Conservation (phyloP, 2,329 filamentous ascomycete genomes). For the Exophiala spinifera region DNA sequence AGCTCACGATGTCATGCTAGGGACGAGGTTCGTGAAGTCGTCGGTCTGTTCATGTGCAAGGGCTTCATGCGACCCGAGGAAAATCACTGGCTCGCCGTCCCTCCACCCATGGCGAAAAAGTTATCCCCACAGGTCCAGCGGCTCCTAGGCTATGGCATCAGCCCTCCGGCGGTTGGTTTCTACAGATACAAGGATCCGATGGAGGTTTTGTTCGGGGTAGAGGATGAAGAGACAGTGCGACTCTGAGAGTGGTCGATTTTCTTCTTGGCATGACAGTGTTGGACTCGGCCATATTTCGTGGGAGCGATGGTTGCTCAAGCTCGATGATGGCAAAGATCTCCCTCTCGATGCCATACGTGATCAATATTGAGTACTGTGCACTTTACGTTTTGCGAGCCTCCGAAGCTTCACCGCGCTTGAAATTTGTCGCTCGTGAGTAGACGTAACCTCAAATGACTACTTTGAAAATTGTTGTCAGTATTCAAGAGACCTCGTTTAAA, state of each 20-base stretch:
- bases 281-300: too few relatives aligned
- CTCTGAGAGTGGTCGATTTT: conserved; percentile 23
- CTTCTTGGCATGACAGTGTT: neutral
- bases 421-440: too few relatives aligned
- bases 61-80: conserved; percentile 21
- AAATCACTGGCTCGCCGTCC: conserved; percentile 29
- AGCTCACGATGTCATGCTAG: neutral
- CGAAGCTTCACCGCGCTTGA: too few relatives aligned
- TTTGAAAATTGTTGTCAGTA: too few relatives aligned
- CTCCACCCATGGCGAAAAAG: conserved; percentile 17
- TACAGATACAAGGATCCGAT: conserved; percentile 22
- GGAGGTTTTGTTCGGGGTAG: conserved; percentile 7
- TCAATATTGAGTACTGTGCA: too few relatives aligned
- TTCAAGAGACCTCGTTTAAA: neutral
- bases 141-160: conserved; percentile 28
- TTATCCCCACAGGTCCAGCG: conserved; percentile 19
- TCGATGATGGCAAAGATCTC: neutral
- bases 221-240: conserved; percentile 36
- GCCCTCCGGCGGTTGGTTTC: conserved; percentile 18
- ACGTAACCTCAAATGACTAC: too few relatives aligned
- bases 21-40: conserved; percentile 6
- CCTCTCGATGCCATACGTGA: too few relatives aligned
- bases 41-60: conserved; percentile 8
- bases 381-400: too few relatives aligned
- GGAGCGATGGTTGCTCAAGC: neutral